A percentile compares a stretch with the other conserved stretches of the same genome.
Evolutionary conservation across 2,329 filamentous ascomycete genomes (phyloP).

Genomic region (Botrytis squamosa): DNA sequence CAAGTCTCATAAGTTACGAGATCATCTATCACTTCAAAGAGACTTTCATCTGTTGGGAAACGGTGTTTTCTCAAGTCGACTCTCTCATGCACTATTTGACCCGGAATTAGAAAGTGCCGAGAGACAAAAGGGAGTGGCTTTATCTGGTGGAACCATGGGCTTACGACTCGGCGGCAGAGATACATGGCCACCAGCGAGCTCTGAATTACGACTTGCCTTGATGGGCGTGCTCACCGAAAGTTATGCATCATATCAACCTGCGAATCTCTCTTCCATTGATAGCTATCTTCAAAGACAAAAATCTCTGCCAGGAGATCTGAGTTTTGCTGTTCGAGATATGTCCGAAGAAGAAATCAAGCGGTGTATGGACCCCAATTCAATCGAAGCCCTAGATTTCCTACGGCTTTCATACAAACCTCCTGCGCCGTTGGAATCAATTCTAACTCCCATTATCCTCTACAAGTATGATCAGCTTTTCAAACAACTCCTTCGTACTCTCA

Average conservation of each 20-base stretch:
- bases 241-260: constrained; percentile 46
- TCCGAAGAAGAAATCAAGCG: constrained; percentile 74
- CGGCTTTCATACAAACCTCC: constrained; percentile 81
- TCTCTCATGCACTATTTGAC: constrained; percentile 83
- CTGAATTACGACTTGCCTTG: constrained; percentile 83
- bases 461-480: constrained; percentile 88
- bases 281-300: constrained; percentile 36
- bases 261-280: constrained; percentile 36
- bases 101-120: constrained; percentile 79
- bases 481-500: constrained; percentile 70
- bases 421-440: constrained; percentile 66
- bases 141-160: constrained; percentile 72
- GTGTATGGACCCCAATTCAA: constrained; percentile 77
- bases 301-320: constrained; percentile 65
- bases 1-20: constrained; percentile 65
- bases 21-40: constrained; percentile 72
- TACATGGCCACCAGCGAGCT: constrained; percentile 91
- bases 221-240: constrained; percentile 82
- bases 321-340: constrained; percentile 83
- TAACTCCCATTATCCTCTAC: constrained; percentile 66
- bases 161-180: constrained; percentile 77
- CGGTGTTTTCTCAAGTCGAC: constrained; percentile 74
- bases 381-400: constrained; percentile 92
- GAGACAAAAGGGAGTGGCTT: constrained; percentile 64
- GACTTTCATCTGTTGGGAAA: constrained; percentile 84